A percentile compares a stretch with the other conserved stretches of the same genome.
phyloP scores from a whole-genome alignment of 225 moss, liverwort and hornwort genomes.

The Physcomitrellopsis africana region DNA sequence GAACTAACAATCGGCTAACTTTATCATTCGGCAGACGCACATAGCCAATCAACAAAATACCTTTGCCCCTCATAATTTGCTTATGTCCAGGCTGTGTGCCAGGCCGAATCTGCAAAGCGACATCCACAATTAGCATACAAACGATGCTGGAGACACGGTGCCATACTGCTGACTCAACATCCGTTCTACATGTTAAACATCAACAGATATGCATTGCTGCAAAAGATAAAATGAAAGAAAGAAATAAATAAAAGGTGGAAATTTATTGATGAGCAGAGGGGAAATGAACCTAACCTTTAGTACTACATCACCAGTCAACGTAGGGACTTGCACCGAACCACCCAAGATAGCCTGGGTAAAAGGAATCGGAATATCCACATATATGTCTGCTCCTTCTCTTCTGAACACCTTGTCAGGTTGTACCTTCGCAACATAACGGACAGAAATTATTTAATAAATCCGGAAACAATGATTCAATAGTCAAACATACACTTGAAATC shows the following conservation, averaged over 20 bases:
- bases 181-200: background rate
- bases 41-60: constrained; percentile 26
- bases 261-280: background rate
- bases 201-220: background rate
- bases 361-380: constrained; percentile 55
- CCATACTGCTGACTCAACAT: background rate
- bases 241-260: background rate
- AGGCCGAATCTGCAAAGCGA: constrained; percentile 64
- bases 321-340: constrained; percentile 67
- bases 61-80: constrained; percentile 88
- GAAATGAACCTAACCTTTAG: constrained; percentile 49
- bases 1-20: constrained; percentile 11
- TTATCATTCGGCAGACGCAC: constrained; percentile 5
- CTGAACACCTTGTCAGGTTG: constrained; percentile 57
- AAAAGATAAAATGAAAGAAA: background rate
- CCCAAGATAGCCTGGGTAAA: constrained; percentile 70
- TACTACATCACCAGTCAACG: constrained; percentile 61
- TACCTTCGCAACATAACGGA: constrained; percentile 40
- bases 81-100: constrained; percentile 87
- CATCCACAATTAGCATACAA: constrained; percentile 5
- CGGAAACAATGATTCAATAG: background rate
- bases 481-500: background rate
- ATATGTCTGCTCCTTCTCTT: constrained; percentile 63
- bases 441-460: background rate
- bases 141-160: constrained; percentile 17